Conservation (phyloP, 2,329 filamentous ascomycete genomes). For the Monilinia polystroma region DNA sequence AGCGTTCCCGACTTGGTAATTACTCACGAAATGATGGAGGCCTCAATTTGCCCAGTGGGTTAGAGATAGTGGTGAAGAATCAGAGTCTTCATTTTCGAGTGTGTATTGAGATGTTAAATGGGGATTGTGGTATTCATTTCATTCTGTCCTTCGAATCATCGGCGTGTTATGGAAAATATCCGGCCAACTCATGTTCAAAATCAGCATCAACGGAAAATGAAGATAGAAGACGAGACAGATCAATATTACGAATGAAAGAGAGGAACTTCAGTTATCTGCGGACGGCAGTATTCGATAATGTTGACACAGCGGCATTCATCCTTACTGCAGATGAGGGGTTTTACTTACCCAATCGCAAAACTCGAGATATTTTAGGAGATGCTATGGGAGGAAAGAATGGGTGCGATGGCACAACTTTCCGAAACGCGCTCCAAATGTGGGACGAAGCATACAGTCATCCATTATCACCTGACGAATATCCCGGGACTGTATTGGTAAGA, state of each 20-base stretch:
- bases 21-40: not conserved
- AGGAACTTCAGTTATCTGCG: slow-evolving; percentile 25
- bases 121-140: slow-evolving; percentile 24
- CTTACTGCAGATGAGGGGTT: slow-evolving; percentile 30
- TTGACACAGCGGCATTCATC: slow-evolving; percentile 26
- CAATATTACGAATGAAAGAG: not conserved
- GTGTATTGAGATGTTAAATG: slow-evolving; percentile 24
- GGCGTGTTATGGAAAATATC: not conserved
- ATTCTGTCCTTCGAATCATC: slow-evolving; percentile 28
- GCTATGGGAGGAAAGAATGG: slow-evolving; percentile 28
- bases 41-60: slow-evolving; percentile 3
- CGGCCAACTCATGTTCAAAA: not conserved
- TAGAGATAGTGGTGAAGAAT: slow-evolving; percentile 23
- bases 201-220: not conserved
- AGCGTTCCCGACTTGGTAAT: slow-evolving; percentile 3
- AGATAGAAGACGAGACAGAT: not conserved
- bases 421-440: slow-evolving; percentile 28
- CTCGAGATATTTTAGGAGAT: slow-evolving; percentile 26
- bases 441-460: slow-evolving; percentile 27
- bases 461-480: slow-evolving; percentile 26
- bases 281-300: slow-evolving; percentile 31
- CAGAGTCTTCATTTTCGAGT: slow-evolving; percentile 25
- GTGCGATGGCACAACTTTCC: slow-evolving; percentile 23
- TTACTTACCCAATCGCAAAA: slow-evolving; percentile 30
- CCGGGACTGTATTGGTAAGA: slow-evolving; percentile 26